Evolutionary conservation across 257 asterid species (phyloP), one percentile per base, ranked within the genome.

Genomic region (Verbascum thapsus): DNA sequence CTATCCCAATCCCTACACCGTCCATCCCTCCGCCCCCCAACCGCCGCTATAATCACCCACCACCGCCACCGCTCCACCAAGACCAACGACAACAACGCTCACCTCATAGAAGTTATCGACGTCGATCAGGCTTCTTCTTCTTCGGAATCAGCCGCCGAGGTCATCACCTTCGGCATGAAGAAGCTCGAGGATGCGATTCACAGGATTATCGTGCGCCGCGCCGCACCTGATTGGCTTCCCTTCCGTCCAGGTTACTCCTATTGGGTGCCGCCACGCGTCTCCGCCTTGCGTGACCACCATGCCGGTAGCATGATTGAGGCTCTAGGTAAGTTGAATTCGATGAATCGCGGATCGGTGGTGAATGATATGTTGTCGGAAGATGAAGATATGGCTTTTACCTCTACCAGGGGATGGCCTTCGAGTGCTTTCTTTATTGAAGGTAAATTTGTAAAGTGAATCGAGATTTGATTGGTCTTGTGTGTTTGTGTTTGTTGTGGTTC

Each of bases 151-250:
- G 7, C 74, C 51, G 66, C 80, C 49, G 81, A 77, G 69, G 79
- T 72, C 63, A 55, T 81, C 69, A 49, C 81, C 19, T 68, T 81
- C 35, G 81, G 87, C 10, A 54, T 81, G 7, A 78, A 40, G 56
- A 74, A 69, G 72, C 81, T 81, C 55, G 86, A 81, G 76, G 87
- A 81, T 55, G 83, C 83, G 15, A 77, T 81, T 49, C 87, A 81
- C 71, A 66, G 74, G 53, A 77, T 81, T 47, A 66, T 75, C 55
- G 83, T 77, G 47, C 83, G 83, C 44, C 83, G 87, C 22, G 66
- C 83, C 32, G 87, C 87, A 53, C 87, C 87, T 8, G 87, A 78
- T 75, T 81, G 86, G 86, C 77, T 81, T 47, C 86, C 86, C 3
- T 81, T 81, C 66, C 72, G 77, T 9, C 86, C 86, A 16, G 86